Evolutionary conservation across 169 alveolate species (phyloP), one percentile per base, ranked within the genome.

Genomic region (Eimeria brunetti): DNA sequence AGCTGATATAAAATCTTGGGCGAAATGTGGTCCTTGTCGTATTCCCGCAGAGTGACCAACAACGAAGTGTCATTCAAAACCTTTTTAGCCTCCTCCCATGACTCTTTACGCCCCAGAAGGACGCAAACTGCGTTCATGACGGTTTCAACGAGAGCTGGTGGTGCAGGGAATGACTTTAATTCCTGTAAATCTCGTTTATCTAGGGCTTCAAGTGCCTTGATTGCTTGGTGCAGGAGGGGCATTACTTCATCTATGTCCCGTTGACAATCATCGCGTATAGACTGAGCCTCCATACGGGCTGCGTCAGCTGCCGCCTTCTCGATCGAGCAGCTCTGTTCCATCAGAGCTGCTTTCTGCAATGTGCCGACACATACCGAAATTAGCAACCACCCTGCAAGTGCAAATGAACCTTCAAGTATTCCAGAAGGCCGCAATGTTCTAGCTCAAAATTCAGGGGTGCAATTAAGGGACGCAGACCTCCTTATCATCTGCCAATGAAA

Each of bases 31-130:
- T 98, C 99, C 94, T 97, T 97, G 93, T 98, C 97, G 95, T 96
- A 98, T 49, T 91, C 96, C 88, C 96, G 96, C 85, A 97, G 96
- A 30, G 96, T 96, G 53, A 97, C 96, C 71, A 98, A 96, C 96
- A 98, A 98, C 94, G 96, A 97, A 86, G 97, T 97, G 18, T 98
- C 98, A 81, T 97, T 98, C 95, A 99, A 97, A 53, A 98, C 97
- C 92, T 98, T 98, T 96, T 98, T 98, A 33, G 98, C 99, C 44
- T 97, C 97, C 4, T 98, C 98, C 99, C 99, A 98, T 41, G 97
- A 98, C 96, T 98, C 98, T 95, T 98, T 97, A 94, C 97, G 97
- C 58, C 97, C 98, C 76, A 97, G 95, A 44, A 99, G 96, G 69
- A 98, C 94, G 93, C 99, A 98, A 41, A 98, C 99, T 27, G 99